Evolutionary conservation across 2,329 filamentous ascomycete genomes (phyloP), one percentile per base, ranked within the genome.

Genomic region (Cladophialophora bantiana): DNA sequence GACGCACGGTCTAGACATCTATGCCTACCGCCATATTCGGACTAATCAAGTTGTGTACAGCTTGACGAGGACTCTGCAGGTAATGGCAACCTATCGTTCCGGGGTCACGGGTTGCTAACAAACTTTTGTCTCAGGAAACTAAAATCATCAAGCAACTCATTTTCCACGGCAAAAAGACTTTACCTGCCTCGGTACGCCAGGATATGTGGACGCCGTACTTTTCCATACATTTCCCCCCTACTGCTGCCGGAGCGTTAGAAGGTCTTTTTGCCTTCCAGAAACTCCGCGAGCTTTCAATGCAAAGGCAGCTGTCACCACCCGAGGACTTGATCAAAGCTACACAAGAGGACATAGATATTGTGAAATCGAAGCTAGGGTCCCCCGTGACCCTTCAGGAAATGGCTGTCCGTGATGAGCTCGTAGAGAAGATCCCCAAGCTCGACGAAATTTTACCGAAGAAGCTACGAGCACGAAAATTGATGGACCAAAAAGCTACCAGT

Each of bases 1-100:
- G 62, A 77, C 76, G 4, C 83, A 86, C 71, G 87, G 87, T 66
- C 81, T 84, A 73, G 83, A 87, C 76, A 88, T 90, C 73, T 89
- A 86, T 76, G 83, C 85, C 74, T 90, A 88, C 78, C 82, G 83
- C 73, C 83, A 89, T 75, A 79, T 86, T 71, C 82, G 83, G 68
- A 89, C 87, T 40, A 87, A 88, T 66, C 88, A 89, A 77, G 84
- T 89, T 70, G 79, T 89, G 62, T 89, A 89, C 77, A 89, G 87
- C 26, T 77, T 89, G 69, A 83, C 82, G 48, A 82, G 84, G 60
- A 80, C 82, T 60, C 75, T 89, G 54, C 80, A 87, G 70, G 86
- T 88, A 78, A 50, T 18, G 20, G 13, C 10, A n/a, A 12, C 31
- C 55, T 12, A 56, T 57, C n/a, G 18, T 42, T 32, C 32, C 9